Conservation (phyloP, 306 rosid genomes). For the Cicer bijugum region DNA sequence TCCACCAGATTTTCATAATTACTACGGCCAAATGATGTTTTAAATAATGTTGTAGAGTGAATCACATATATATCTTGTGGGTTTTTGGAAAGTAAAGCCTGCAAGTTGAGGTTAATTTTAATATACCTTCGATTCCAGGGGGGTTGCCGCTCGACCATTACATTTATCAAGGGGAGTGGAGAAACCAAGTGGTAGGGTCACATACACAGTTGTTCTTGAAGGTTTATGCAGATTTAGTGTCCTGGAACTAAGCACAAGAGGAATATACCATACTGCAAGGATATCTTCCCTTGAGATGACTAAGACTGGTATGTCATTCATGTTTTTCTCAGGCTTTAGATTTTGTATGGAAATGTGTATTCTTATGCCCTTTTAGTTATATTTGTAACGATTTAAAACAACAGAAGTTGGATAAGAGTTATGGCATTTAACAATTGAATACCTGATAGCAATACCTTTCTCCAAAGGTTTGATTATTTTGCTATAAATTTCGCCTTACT, state of each 20-base stretch:
- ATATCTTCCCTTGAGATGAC: constrained; percentile 93
- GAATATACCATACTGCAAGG: constrained; percentile 92
- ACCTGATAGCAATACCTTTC: constrained; percentile 23
- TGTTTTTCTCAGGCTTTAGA: constrained; percentile 30
- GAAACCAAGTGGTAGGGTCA: constrained; percentile 99
- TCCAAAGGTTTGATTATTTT: constrained; percentile 24
- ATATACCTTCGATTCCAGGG: constrained; percentile 61
- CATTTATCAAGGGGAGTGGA: constrained; percentile 99
- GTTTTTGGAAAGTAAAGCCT: constrained; percentile 27
- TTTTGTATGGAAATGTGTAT: constrained; percentile 15
- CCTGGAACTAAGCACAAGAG: constrained; percentile 94
- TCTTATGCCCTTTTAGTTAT: constrained; percentile 7
- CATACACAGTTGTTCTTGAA: constrained; percentile 94
- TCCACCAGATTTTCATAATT: constrained; percentile 18
- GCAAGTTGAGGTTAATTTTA: constrained; percentile 41
- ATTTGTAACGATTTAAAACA: constrained; percentile 15
- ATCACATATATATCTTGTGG: constrained; percentile 14
- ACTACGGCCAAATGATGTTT: not conserved
- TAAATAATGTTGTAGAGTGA: constrained; percentile 25
- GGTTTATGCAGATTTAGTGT: constrained; percentile 94
- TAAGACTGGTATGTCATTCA: constrained; percentile 63
- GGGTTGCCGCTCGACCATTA: constrained; percentile 96
- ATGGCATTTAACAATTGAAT: constrained; percentile 25
- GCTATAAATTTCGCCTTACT: not conserved
- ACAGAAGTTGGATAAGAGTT: constrained; percentile 20